Evolutionary conservation across 1,139 yeast species (phyloP), one percentile per base, ranked within the genome.

Genomic region (Saccharomyces hybrid): DNA sequence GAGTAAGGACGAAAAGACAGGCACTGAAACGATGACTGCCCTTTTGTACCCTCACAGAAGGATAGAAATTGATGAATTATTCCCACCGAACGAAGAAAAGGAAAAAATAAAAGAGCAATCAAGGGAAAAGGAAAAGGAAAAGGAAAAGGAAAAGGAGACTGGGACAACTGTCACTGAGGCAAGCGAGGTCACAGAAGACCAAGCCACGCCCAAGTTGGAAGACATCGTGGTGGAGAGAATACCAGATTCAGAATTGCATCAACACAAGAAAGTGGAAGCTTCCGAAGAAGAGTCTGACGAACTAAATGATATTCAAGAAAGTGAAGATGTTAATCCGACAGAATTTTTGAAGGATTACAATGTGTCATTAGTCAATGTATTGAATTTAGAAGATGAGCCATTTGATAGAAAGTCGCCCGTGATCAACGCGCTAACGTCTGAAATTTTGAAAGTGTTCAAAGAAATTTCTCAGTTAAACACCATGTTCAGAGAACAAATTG

Each of bases 1-100:
- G 50, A 75, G 80, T 9, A 78, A 76, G 60, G 86, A 82, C 64
- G 82, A 82, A 51, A 80, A 80, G 57, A 82, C 83, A 28, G 83
- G 84, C 42, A 74, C 70, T 27, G 82, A 78, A 63, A 78, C 79
- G 47, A 72, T 81, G 75, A 82, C 83, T 25, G 79, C 78, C 34
- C 77, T 82, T 59, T 82, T 90, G 30, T 88, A 88, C 64, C 95
- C 97, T 4, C 90, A 88, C 62, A 84, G 84, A 63, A 79, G 97
- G 73, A 86, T 90, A 61, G 76, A 77, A 61, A 78, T 88, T 55
- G 93, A 87, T 61, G 86, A 84, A 30, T 73, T 90, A 51, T 75
- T 79, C 38, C 81, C 86, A 11, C 88, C 95, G 25, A 66, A 46
- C 47, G 47, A 49, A 14, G 50, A 34, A 20, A 42, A 16, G 8